phyloP scores from a whole-genome alignment of 129 eudicot species.

The Mikania micrantha region DNA sequence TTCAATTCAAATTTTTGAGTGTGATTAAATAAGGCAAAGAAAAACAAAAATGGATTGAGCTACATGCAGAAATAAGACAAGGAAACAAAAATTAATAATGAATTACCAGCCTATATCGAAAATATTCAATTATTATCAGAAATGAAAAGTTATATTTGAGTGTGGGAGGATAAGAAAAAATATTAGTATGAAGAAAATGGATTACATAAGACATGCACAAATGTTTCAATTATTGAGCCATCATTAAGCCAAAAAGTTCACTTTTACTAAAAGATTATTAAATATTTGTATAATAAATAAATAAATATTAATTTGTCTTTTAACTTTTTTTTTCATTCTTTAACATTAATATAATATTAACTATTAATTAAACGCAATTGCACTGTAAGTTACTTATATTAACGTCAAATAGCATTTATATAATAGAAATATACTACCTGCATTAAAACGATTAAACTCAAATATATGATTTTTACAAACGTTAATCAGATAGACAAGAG shows the following conservation, averaged over 20 bases:
- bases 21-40: constrained; percentile 12
- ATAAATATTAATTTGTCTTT: not conserved
- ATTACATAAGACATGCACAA: constrained; percentile 38
- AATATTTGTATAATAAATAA: not conserved
- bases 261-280: constrained; percentile 28
- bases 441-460: no score
- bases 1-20: constrained; percentile 27
- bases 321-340: constrained; percentile 3
- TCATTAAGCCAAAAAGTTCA: constrained; percentile 35
- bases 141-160: constrained; percentile 11
- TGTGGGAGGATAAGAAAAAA: constrained; percentile 24
- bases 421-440: no score
- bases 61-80: no score
- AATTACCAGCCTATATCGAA: not conserved
- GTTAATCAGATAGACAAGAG: no score
- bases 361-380: not conserved
- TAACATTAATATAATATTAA: constrained; percentile 1
- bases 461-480: no score
- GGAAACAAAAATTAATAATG: no score
- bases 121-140: not conserved
- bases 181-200: constrained; percentile 25
- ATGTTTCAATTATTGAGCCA: constrained; percentile 35
- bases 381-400: not conserved
- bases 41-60: not conserved
- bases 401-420: no score